A percentile compares a stretch with the other conserved stretches of the same genome.
These are phyloP conservation scores for Myxozyma kluyveri DNA, from an alignment of 805 yeast species.

Conservation along the genomic window DNA sequence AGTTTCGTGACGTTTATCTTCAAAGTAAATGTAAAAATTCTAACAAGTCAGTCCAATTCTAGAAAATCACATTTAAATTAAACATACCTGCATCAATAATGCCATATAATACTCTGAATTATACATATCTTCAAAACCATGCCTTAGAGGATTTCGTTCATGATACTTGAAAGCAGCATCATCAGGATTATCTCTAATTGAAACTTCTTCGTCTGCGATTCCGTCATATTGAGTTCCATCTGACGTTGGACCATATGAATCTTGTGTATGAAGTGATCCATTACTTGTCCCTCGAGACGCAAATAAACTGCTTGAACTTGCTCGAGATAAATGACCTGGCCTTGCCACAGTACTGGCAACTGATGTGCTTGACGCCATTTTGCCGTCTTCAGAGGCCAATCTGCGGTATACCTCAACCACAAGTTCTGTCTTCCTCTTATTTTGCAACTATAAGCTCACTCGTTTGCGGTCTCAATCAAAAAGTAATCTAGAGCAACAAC, in stretches of 20 bases:
- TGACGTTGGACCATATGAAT: too few species aligned
- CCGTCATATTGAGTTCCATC: not conserved
- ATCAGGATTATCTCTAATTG: conserved; percentile 22
- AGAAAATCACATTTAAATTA: not conserved
- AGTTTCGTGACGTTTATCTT: conserved; percentile 87
- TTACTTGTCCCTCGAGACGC: not conserved
- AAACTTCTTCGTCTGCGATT: conserved; percentile 16
- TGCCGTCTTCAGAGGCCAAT: too few species aligned
- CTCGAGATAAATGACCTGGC: not conserved
- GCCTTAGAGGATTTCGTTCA: conserved; percentile 40
- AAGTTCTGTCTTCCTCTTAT: too few species aligned
- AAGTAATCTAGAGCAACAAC: too few species aligned
- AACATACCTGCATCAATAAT: conserved; percentile 45
- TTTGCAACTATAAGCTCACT: too few species aligned
- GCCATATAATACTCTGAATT: conserved; percentile 51
- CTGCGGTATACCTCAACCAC: too few species aligned
- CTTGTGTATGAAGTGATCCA: not conserved
- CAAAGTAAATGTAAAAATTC: conserved; percentile 78
- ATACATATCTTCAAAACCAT: conserved; percentile 60
- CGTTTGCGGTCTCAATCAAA: too few species aligned
- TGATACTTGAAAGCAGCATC: conserved; percentile 31
- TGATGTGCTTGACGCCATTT: not conserved
- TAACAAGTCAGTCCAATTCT: conserved; percentile 31
- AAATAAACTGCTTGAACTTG: not conserved
- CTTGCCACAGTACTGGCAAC: too few species aligned